These are phyloP conservation scores for Brasenia schreberi DNA, from an alignment of 164 flowering plant species.

Conservation along the genomic window DNA sequence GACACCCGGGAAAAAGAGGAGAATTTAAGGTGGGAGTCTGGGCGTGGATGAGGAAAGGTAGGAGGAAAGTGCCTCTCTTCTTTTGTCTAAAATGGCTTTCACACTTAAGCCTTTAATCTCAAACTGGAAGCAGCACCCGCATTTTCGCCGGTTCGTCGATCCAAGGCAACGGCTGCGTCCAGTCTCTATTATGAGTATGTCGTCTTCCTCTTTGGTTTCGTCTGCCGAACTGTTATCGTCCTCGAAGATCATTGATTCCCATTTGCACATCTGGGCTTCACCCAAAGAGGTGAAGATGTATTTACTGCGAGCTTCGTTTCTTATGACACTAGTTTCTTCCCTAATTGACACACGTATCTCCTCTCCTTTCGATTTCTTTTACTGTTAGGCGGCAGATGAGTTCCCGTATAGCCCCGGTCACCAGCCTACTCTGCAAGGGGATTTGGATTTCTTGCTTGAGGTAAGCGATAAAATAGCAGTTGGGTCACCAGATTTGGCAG, in stretches of 20 bases:
- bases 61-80: neutral
- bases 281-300: slow-evolving; percentile 49
- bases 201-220: neutral
- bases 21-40: too few species aligned
- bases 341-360: neutral
- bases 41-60: too few species aligned
- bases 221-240: neutral
- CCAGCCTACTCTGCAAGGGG: slow-evolving; percentile 70
- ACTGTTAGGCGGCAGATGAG: slow-evolving; percentile 17
- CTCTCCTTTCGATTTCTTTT: neutral
- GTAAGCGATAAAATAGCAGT: slow-evolving; percentile 14
- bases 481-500: neutral
- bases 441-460: slow-evolving; percentile 62
- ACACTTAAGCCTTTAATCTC: neutral
- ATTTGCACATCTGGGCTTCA: slow-evolving; percentile 89
- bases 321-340: neutral
- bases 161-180: neutral
- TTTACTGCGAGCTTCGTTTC: neutral
- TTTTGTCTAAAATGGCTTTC: neutral
- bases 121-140: neutral
- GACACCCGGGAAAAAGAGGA: too few species aligned
- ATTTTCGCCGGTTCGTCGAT: neutral
- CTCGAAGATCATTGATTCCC: slow-evolving; percentile 59
- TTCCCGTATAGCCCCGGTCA: slow-evolving; percentile 85
- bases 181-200: neutral